Evolutionary conservation across 2,329 filamentous ascomycete genomes (phyloP), one percentile per base, ranked within the genome.

Genomic region (Cyphellophora attinorum): DNA sequence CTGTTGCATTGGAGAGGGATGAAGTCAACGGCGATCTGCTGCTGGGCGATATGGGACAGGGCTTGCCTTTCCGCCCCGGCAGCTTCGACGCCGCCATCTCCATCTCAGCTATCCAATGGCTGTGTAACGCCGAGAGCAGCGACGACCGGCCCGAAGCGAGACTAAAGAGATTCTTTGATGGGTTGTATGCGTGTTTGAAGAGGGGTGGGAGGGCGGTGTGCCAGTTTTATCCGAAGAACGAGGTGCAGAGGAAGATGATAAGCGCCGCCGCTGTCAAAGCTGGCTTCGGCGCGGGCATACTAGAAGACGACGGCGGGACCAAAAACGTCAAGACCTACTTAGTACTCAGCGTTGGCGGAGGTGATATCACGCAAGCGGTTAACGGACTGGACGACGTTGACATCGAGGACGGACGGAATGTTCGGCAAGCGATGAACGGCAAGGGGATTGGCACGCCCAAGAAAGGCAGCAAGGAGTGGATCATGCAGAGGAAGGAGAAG

Each of bases 161-260:
- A 5, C 61, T 98, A 16, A 72, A 75, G 4, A 70, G 89, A 29
- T 98, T 98, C 55, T 98, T 98, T 59, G 85, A 93, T 51, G 85
- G 86, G 0, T 62, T 98, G 2, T 98, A 96, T 60, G 82, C 85
- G 0, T 79, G 78, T 40, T 62, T 98, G 43, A 76, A 79, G 44
- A 70, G 91, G 13, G 91, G 91, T 5, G 91, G 85, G 1, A 73
- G 85, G 23, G 91, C 91, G 0, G 89, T 96, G 11, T 94, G 88
- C 56, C 91, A 98, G 54, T 98, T 98, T 59, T 98, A 98, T 57
- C 91, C 91, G 3, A 94, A 94, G 64, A 96, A 98, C 57, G 82
- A 93, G 48, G 70, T 75, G 43, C 91, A 98, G 64, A 76, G 88
- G 53, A 77, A 74, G 52, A 94, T 98, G 88, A 93, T 98, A 48